phyloP scores from a whole-genome alignment of 164 flowering plant genomes.

The Magnolia changhungtana region DNA sequence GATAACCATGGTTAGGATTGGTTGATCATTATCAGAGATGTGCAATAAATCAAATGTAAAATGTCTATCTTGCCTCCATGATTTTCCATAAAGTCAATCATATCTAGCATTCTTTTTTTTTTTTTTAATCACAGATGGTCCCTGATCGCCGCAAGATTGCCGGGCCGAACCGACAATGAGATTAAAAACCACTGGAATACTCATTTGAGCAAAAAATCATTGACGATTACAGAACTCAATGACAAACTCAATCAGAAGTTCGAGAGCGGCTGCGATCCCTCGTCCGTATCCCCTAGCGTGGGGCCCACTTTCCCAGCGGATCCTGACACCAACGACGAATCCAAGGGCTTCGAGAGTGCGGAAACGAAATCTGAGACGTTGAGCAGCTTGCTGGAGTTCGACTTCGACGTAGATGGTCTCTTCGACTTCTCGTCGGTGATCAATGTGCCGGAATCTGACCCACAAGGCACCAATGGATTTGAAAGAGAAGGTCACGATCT shows the following conservation, averaged over 20 bases:
- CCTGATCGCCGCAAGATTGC: conserved; percentile 18
- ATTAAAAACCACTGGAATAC: conserved; percentile 26
- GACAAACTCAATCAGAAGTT: conserved; percentile 12
- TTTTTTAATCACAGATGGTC: conserved; percentile 14
- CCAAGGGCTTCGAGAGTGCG: not conserved
- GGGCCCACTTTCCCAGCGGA: not conserved
- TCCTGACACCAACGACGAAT: not conserved
- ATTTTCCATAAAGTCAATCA: not conserved
- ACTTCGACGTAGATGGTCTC: conserved; percentile 7
- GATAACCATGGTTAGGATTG: too few species aligned
- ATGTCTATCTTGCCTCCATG: not conserved
- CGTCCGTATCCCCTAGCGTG: not conserved
- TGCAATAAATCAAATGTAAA: too few species aligned
- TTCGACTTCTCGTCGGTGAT: conserved; percentile 2
- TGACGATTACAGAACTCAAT: conserved; percentile 18
- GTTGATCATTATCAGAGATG: too few species aligned
- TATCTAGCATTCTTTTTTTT: not conserved
- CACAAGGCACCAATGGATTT: not conserved
- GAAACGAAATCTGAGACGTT: not conserved
- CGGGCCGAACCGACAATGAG: conserved; percentile 24
- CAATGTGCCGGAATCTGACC: not conserved
- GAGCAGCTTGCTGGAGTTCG: not conserved
- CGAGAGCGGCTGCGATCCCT: not conserved
- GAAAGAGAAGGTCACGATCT: not conserved
- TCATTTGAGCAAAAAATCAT: conserved; percentile 28